phyloP scores from a whole-genome alignment of 768 basidiomycete species.

The Russula sp. region DNA sequence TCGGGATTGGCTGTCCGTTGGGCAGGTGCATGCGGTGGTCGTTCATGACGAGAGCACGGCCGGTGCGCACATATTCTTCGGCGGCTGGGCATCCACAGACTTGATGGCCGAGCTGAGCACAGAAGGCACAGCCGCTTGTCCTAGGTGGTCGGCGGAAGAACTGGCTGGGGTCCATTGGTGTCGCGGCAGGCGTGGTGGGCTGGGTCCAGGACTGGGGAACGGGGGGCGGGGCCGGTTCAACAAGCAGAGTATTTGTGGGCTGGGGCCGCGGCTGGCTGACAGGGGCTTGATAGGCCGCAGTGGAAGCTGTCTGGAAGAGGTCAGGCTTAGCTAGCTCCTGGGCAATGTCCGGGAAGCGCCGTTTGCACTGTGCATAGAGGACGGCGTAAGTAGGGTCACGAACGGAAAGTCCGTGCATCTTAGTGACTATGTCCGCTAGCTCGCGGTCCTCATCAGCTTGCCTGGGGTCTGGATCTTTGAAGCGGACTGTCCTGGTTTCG shows the following conservation, averaged over 20 bases:
- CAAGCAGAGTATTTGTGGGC: not conserved
- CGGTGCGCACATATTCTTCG: not conserved
- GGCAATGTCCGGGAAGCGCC: not conserved
- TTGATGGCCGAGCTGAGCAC: not conserved
- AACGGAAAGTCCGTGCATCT: not conserved
- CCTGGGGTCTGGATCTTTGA: not conserved
- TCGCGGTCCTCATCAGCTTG: not conserved
- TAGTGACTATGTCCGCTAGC: not conserved
- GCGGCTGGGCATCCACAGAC: not conserved
- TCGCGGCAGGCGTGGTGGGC: too few species aligned
- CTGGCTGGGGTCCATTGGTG: not conserved
- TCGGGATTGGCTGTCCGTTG: not conserved
- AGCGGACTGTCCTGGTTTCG: not conserved
- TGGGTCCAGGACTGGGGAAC: too few species aligned
- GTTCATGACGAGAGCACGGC: not conserved
- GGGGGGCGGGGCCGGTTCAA: too few species aligned
- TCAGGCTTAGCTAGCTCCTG: not conserved
- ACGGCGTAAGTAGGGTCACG: not conserved
- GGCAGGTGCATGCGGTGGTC: not conserved
- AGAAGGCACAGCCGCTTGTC: not conserved
- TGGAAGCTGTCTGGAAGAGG: not conserved
- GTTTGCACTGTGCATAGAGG: not conserved
- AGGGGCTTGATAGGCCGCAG: not conserved
- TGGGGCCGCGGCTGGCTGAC: not conserved
- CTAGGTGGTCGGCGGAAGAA: not conserved